Base-by-base conservation (phyloP, 2,329 filamentous ascomycete species). In the Mollisia scopiformis region DNA sequence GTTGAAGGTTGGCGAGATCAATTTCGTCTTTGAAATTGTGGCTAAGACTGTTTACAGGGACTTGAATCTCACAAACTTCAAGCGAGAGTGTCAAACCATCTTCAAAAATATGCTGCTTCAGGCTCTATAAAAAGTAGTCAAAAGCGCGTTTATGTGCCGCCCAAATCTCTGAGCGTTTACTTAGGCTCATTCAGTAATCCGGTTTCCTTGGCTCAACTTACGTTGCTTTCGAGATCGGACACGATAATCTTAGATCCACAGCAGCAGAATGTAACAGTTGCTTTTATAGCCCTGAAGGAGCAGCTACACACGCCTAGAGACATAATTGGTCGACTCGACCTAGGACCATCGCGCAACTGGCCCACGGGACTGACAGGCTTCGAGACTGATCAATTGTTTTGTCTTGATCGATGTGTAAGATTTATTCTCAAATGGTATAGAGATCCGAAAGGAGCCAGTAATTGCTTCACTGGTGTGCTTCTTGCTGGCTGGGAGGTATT, bases 401-500 rank as follows among this genome's bases (percentile, higher is more conserved):
- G 51, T 35, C 27, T 64, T 2, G 64, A 66, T 43, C 35, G 54
- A 23, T 72, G 63, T 59, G 74, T 35, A 63, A 58, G 33, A 13
- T 5, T 74, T 14, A 28, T 73, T 47, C 59, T 69, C 1, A 39
- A 65, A 43, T 55, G 69, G 23, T 62, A 74, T 51, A 60, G 63
- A 14, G 68, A 65, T 2, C 63, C 74, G 8, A 70, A 74, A 49
- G 72, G 69, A 33, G 59, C 76, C 16, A 72, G 73, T 23, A 71
- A 70, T 16, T 64, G 70, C 0, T 78, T 80, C 46, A 76, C 68
- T 8, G 79, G 77, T 4, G 66, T 80, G 25, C 61, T 81, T 14
- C 68, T 81, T 19, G 76, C 77, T 11, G 75, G 77, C 53, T 80
- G 76, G 76, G 73, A 79, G 46, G 66, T 68, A 49, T 55, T 66